Evolutionary conservation across 163 green algal species (phyloP).

Genomic region (Scenedesmus sp.): DNA sequence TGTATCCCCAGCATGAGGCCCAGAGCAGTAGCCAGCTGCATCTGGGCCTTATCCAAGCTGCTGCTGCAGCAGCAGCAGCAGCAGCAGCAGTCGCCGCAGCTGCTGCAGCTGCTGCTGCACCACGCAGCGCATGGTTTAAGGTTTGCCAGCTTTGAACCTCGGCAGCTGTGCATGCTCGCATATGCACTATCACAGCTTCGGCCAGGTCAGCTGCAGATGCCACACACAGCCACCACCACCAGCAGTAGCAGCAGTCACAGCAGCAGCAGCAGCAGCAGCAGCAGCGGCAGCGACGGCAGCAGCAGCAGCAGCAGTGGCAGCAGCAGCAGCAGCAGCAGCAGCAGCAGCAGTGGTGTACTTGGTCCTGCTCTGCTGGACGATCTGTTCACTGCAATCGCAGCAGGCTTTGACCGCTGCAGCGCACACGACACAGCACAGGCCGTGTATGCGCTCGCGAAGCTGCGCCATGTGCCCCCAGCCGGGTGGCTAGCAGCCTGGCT

Average conservation of each 20-base stretch:
- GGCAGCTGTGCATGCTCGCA: slow-evolving; percentile 16
- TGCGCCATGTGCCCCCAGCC: neutral
- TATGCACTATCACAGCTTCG: slow-evolving; percentile 26
- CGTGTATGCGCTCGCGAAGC: neutral
- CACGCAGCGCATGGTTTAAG: neutral
- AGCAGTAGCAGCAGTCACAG: neutral
- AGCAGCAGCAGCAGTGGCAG: neutral
- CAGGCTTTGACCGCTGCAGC: neutral
- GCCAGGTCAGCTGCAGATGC: neutral
- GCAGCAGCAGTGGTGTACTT: neutral
- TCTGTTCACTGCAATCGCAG: neutral
- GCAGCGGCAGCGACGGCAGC: neutral
- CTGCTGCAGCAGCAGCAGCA: neutral
- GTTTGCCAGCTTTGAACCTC: slow-evolving; percentile 18
- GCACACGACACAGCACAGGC: slow-evolving; percentile 39
- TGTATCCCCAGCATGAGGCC: neutral
- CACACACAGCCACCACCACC: neutral
- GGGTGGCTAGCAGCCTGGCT: slow-evolving; percentile 33
- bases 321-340: neutral
- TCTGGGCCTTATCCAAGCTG: slow-evolving; percentile 37
- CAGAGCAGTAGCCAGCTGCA: neutral
- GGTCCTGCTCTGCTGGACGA: neutral
- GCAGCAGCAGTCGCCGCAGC: neutral
- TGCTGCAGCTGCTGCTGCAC: neutral
- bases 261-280: slow-evolving; percentile 4